Conservation (phyloP, 768 basidiomycete genomes). For the Mycena floridula region DNA sequence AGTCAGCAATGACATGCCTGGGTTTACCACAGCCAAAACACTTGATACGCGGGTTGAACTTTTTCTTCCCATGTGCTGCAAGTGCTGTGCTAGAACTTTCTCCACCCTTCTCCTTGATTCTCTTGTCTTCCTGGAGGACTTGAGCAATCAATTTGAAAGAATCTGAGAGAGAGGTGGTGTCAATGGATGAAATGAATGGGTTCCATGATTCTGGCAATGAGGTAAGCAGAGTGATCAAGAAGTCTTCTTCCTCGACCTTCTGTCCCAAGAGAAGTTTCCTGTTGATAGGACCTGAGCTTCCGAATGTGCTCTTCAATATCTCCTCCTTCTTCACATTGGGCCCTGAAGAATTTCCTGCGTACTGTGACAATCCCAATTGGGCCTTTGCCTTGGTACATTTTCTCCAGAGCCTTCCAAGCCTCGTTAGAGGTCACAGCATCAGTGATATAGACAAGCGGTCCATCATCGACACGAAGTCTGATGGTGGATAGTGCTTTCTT, state of each 20-base stretch:
- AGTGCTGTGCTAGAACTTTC: conserved; percentile 11
- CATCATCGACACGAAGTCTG: conserved; percentile 19
- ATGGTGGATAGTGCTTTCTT: conserved; percentile 23
- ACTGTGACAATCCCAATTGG: conserved; percentile 18
- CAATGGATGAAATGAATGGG: conserved; percentile 17
- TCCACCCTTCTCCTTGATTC: conserved; percentile 2
- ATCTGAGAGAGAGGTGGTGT: conserved; percentile 12
- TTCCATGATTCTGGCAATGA: conserved; percentile 29
- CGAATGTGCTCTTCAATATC: conserved; percentile 26
- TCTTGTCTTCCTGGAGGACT: conserved; percentile 17
- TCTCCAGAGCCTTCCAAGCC: conserved; percentile 22
- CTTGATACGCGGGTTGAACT: conserved; percentile 3
- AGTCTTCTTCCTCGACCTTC: conserved; percentile 21
- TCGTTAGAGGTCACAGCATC: conserved; percentile 15
- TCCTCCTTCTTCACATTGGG: conserved; percentile 20
- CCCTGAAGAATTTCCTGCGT: conserved; percentile 19
- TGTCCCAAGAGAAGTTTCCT: conserved; percentile 17
- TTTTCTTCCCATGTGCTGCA: conserved; percentile 4
- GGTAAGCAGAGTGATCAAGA: conserved; percentile 22
- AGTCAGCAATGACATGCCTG: conserved; percentile 4
- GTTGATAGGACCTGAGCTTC: conserved; percentile 16
- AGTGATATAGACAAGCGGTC: conserved; percentile 22
- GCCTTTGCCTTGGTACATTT: conserved; percentile 22
- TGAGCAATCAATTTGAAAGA: conserved; percentile 15
- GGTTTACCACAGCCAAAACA: conserved; percentile 8